Conservation (phyloP, 2,329 filamentous ascomycete genomes). For the Aspergillus chevalieri region DNA sequence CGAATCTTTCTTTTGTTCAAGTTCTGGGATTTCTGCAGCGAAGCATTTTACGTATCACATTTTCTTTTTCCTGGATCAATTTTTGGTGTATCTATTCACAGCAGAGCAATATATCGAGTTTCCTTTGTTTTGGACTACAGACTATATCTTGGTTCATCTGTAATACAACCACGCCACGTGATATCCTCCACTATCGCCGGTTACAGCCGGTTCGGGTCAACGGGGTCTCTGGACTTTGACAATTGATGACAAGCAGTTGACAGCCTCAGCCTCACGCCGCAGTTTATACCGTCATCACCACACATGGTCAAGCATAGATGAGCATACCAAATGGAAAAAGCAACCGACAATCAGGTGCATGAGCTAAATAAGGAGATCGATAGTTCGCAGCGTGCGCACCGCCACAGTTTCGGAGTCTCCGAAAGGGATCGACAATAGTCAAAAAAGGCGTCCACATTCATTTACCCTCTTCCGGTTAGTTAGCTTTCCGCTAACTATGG, state of each 20-base stretch:
- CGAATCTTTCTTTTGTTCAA: conserved; percentile 1
- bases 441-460: background rate
- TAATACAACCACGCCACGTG: too few relatives aligned
- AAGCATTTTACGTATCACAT: background rate
- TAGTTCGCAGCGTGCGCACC: conserved; percentile 14
- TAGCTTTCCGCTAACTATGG: background rate
- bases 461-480: background rate
- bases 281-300: too few relatives aligned
- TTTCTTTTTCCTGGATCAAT: background rate
- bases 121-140: background rate
- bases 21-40: background rate
- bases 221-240: too few relatives aligned
- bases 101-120: background rate
- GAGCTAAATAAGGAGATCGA: background rate
- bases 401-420: conserved; percentile 11
- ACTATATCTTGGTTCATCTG: background rate
- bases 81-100: background rate
- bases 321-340: background rate
- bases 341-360: too few relatives aligned
- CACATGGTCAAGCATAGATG: background rate
- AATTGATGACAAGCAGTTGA: too few relatives aligned
- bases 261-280: too few relatives aligned
- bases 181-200: too few relatives aligned
- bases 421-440: background rate
- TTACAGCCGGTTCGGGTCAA: too few relatives aligned